Evolutionary conservation across 2,329 filamentous ascomycete species (phyloP).

Genomic region (Chrysosporium keratinophilum): DNA sequence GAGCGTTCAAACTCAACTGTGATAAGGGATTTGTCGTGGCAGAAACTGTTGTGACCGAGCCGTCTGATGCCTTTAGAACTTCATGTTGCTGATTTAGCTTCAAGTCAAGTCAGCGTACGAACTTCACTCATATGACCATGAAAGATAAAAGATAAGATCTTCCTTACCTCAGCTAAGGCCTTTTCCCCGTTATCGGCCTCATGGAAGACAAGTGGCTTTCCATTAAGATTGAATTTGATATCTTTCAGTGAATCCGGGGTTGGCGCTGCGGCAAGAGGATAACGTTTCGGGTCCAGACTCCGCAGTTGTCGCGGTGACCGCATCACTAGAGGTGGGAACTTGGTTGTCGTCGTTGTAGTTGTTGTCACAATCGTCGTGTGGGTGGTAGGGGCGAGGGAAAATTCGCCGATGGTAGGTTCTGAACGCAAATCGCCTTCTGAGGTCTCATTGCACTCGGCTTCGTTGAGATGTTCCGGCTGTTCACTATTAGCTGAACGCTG

Average conservation of each 20-base stretch:
- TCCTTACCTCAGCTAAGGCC: constrained; percentile 44
- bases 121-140: neutral
- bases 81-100: constrained; percentile 1
- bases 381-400: constrained; percentile 53
- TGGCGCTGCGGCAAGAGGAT: constrained; percentile 71
- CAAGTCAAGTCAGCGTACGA: neutral
- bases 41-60: constrained; percentile 14
- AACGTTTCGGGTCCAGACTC: constrained; percentile 75
- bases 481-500: neutral
- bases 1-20: neutral
- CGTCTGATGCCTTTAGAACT: constrained; percentile 1
- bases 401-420: constrained; percentile 44
- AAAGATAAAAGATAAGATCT: neutral
- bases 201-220: constrained; percentile 50
- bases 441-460: constrained; percentile 12
- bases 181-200: constrained; percentile 50
- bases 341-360: constrained; percentile 74
- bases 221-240: constrained; percentile 63
- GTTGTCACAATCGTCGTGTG: constrained; percentile 68
- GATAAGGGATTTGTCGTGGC: constrained; percentile 15
- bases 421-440: constrained; percentile 18
- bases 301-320: constrained; percentile 59
- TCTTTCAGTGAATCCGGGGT: constrained; percentile 69
- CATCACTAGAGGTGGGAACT: constrained; percentile 73
- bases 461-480: constrained; percentile 16